Conservation (phyloP, 148 eudicot species). For the Rhododendron henanense region DNA sequence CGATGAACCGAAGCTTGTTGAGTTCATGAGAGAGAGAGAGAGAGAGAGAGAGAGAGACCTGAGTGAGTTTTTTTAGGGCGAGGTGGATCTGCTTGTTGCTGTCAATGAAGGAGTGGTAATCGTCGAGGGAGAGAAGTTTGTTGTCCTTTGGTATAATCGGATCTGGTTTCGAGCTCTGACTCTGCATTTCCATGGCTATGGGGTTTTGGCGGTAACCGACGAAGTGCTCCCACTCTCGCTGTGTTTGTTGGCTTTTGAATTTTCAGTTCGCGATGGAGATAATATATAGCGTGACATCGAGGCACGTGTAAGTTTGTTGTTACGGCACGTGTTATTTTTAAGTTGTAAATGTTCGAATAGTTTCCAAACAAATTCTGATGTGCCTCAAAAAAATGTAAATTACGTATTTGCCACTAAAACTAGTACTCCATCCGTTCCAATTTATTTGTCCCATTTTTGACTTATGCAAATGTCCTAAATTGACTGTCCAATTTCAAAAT, state of each 20-base stretch:
- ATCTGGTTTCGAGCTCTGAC: not conserved
- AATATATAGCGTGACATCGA: not conserved
- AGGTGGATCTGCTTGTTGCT: slow-evolving; percentile 19
- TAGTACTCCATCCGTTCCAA: too few relatives aligned
- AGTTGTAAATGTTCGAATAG: not conserved
- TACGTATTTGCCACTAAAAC: too few relatives aligned
- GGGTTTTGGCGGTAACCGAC: not conserved
- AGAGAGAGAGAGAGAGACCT: slow-evolving; percentile 19
- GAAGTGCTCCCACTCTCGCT: not conserved
- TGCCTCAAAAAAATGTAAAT: too few relatives aligned
- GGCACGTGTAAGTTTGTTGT: not conserved
- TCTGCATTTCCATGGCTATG: not conserved
- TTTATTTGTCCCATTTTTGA: too few relatives aligned
- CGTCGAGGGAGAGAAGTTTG: slow-evolving; percentile 23
- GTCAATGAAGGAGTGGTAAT: slow-evolving; percentile 28
- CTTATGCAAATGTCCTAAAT: too few relatives aligned
- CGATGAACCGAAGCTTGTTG: not conserved
- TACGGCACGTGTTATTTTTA: not conserved
- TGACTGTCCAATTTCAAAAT: too few relatives aligned
- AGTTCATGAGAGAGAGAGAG: slow-evolving; percentile 3
- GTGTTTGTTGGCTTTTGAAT: not conserved
- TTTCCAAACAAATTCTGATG: too few relatives aligned
- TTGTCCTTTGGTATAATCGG: not conserved
- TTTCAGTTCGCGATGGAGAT: not conserved
- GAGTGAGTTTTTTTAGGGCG: slow-evolving; percentile 21